Evolutionary conservation across 2,329 filamentous ascomycete genomes (phyloP).

Genomic region (Mycosphaerella sp.): DNA sequence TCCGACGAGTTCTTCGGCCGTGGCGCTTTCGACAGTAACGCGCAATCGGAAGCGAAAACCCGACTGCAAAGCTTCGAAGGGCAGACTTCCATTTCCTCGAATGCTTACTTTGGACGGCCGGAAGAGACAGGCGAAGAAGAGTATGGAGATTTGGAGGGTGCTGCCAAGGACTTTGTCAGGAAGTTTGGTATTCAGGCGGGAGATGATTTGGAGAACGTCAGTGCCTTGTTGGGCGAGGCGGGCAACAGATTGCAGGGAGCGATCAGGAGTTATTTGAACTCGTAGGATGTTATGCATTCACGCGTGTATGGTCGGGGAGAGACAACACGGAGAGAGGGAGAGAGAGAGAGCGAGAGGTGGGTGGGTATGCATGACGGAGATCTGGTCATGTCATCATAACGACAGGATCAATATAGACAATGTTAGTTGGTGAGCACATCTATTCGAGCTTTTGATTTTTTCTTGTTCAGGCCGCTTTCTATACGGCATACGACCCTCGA

Average conservation of each 20-base stretch:
- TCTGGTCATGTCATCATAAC: not conserved
- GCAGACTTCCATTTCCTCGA: slow-evolving; percentile 85
- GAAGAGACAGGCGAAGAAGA: slow-evolving; percentile 58
- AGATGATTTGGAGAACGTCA: slow-evolving; percentile 90
- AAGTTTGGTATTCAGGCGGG: slow-evolving; percentile 93
- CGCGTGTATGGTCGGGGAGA: not conserved
- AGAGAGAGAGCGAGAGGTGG: not conserved
- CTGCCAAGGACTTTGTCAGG: slow-evolving; percentile 91
- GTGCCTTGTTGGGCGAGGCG: slow-evolving; percentile 75
- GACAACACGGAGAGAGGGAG: not conserved
- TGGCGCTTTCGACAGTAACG: slow-evolving; percentile 71
- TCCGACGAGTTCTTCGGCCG: slow-evolving; percentile 98
- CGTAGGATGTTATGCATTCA: not conserved
- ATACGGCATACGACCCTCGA: no score
- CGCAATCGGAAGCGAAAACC: slow-evolving; percentile 77
- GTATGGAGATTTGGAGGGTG: slow-evolving; percentile 86
- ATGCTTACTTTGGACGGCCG: slow-evolving; percentile 92
- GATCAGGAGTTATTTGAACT: slow-evolving; percentile 34
- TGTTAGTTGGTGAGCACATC: not conserved
- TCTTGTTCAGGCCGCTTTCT: not conserved
- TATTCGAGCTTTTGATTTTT: not conserved
- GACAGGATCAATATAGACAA: not conserved
- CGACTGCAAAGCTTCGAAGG: slow-evolving; percentile 90
- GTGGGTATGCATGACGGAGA: not conserved
- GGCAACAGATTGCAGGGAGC: slow-evolving; percentile 72